A percentile compares a stretch with the other conserved stretches of the same genome.
Evolutionary conservation across 2,329 filamentous ascomycete species (phyloP).

Genomic region (Fusarium armeniacum): DNA sequence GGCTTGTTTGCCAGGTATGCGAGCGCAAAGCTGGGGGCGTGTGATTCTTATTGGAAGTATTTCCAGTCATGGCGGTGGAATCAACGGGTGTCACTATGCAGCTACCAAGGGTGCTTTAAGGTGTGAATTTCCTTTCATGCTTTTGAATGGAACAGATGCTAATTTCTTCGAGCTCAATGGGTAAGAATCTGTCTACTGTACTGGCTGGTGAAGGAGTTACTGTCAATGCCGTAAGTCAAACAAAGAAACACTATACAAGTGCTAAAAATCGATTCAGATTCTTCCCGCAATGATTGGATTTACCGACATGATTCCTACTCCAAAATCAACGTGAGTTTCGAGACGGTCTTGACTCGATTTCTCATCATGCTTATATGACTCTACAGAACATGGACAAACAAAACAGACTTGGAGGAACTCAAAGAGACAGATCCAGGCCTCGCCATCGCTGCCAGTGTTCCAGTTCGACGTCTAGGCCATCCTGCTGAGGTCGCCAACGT

Average conservation of each 20-base stretch:
- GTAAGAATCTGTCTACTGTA: slow-evolving; percentile 52
- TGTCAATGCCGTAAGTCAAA: slow-evolving; percentile 51
- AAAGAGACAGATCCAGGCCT: slow-evolving; percentile 53
- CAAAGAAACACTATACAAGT: fast-evolving
- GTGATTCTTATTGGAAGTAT: slow-evolving; percentile 55
- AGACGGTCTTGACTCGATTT: fast-evolving
- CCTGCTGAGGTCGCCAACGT: slow-evolving; percentile 57
- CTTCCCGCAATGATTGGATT: slow-evolving; percentile 55
- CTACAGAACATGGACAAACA: slow-evolving; percentile 52
- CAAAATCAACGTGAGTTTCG: slow-evolving; percentile 49
- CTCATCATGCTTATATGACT: background rate
- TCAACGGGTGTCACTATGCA: slow-evolving; percentile 56
- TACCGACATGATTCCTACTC: slow-evolving; percentile 55
- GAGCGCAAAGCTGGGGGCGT: slow-evolving; percentile 51
- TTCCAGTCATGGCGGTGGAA: slow-evolving; percentile 53
- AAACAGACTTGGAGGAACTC: slow-evolving; percentile 52
- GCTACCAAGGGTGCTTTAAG: slow-evolving; percentile 53
- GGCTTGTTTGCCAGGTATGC: slow-evolving; percentile 52
- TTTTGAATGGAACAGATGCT: background rate
- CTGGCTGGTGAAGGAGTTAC: slow-evolving; percentile 54
- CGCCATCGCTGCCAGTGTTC: slow-evolving; percentile 54
- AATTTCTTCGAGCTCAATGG: slow-evolving; percentile 51
- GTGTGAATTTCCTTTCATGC: background rate
- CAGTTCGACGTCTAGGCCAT: slow-evolving; percentile 53
- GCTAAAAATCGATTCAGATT: slow-evolving; percentile 27